These are phyloP conservation scores for Colletotrichum theobromicola DNA, from an alignment of 2,329 filamentous ascomycete species.

Conservation along the genomic window DNA sequence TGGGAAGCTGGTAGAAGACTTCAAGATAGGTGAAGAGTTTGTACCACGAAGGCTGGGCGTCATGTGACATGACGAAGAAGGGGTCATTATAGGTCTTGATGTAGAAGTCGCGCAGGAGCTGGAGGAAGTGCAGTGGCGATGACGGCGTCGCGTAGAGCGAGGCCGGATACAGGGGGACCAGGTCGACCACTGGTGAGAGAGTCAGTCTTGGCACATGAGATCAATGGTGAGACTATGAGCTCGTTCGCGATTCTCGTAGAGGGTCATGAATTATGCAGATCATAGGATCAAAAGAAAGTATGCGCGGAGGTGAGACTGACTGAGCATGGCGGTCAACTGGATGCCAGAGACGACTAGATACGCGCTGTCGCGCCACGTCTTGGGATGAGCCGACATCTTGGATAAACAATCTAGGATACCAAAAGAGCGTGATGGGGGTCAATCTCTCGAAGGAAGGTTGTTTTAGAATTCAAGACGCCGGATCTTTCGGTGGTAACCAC, in stretches of 20 bases:
- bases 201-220: background rate
- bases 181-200: constrained; percentile 53
- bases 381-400: constrained; percentile 11
- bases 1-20: constrained; percentile 54
- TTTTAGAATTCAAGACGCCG: background rate
- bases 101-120: constrained; percentile 52
- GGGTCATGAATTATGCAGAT: background rate
- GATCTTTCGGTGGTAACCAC: background rate
- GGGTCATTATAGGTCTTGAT: constrained; percentile 56
- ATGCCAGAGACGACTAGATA: constrained; percentile 38
- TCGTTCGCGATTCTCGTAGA: background rate
- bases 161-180: constrained; percentile 57
- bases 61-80: constrained; percentile 47
- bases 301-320: constrained; percentile 1
- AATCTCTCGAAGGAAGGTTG: rapidly evolving
- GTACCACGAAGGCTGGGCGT: constrained; percentile 52
- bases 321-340: constrained; percentile 29
- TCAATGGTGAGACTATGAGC: background rate
- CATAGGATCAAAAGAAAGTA: background rate
- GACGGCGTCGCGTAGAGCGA: constrained; percentile 45
- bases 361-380: constrained; percentile 34
- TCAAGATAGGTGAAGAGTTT: constrained; percentile 56
- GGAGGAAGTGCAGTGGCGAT: constrained; percentile 53
- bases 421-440: background rate
- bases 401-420: background rate